Conservation (phyloP, 225 moss, liverwort and hornwort genomes). For the Ulota crispa region DNA sequence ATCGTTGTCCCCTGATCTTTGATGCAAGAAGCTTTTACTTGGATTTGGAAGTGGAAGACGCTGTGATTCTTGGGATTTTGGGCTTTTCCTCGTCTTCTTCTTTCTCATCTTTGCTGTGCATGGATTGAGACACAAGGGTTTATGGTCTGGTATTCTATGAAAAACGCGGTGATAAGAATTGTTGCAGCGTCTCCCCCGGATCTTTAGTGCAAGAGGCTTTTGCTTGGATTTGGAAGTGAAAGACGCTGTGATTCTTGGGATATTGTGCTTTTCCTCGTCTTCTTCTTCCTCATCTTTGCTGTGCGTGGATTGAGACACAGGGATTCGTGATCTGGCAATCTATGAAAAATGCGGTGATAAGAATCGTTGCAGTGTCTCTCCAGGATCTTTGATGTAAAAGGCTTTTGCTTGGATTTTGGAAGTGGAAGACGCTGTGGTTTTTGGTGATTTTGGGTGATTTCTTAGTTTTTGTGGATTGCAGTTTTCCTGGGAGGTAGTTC, state of each 20-base stretch:
- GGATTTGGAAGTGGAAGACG: neutral
- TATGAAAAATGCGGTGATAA: neutral
- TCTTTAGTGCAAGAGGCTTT: neutral
- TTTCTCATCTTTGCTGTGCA: neutral
- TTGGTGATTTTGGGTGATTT: neutral
- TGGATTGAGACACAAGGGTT: neutral
- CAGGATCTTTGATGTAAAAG: neutral
- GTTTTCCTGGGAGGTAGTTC: neutral
- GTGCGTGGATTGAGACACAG: neutral
- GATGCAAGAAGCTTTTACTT: too few species aligned
- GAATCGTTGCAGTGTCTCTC: neutral
- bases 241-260: neutral
- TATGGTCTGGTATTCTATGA: neutral
- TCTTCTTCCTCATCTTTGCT: neutral
- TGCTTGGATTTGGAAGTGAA: neutral
- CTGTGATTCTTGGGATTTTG: too few species aligned
- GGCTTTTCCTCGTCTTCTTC: neutral
- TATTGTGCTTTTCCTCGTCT: neutral
- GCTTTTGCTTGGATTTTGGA: neutral
- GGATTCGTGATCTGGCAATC: neutral
- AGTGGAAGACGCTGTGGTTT: neutral
- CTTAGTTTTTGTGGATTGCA: neutral
- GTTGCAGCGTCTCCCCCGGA: neutral
- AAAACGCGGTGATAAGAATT: neutral
- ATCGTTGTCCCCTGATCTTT: neutral